These are phyloP conservation scores for Apophysomyces sp. DNA, from an alignment of 371 early-diverging fungal species.

Conservation along the genomic window DNA sequence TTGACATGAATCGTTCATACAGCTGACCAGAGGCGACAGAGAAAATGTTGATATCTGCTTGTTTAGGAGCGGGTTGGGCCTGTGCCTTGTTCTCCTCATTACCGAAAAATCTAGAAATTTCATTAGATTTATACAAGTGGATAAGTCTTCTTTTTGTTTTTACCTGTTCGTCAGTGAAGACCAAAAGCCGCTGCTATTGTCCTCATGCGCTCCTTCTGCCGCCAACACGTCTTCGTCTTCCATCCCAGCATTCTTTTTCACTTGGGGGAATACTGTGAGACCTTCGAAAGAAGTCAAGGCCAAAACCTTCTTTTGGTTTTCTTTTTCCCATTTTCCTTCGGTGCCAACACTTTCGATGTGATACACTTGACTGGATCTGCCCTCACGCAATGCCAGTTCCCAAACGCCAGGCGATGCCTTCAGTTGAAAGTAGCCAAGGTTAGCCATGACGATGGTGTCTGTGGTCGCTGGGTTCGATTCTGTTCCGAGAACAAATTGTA, in stretches of 20 bases:
- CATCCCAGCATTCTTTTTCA: conserved; percentile 79
- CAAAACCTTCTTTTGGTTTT: conserved; percentile 41
- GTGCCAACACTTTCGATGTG: conserved; percentile 66
- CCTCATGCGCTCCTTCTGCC: conserved; percentile 17
- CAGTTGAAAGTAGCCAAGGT: conserved; percentile 93
- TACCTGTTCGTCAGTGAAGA: conserved; percentile 51
- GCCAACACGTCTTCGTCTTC: conserved; percentile 74
- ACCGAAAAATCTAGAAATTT: conserved; percentile 17
- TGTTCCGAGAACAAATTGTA: conserved; percentile 85
- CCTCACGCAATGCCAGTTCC: conserved; percentile 76
- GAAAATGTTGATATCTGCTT: conserved; percentile 87
- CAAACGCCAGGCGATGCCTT: conserved; percentile 91
- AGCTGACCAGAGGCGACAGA: conserved; percentile 96
- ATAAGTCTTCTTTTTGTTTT: conserved; percentile 1
- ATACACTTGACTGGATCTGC: conserved; percentile 80
- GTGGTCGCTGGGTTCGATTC: conserved; percentile 49
- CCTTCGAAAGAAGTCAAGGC: conserved; percentile 82
- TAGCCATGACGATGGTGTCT: conserved; percentile 96
- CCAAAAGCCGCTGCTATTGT: conserved; percentile 44
- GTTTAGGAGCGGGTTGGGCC: conserved; percentile 17
- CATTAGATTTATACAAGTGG: background rate
- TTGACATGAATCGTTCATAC: conserved; percentile 94
- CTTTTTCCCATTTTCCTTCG: conserved; percentile 43
- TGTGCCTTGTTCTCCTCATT: conserved; percentile 9
- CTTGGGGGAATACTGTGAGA: conserved; percentile 71